Base-by-base conservation (phyloP, 805 yeast species). In the Candida arabinofermentans region DNA sequence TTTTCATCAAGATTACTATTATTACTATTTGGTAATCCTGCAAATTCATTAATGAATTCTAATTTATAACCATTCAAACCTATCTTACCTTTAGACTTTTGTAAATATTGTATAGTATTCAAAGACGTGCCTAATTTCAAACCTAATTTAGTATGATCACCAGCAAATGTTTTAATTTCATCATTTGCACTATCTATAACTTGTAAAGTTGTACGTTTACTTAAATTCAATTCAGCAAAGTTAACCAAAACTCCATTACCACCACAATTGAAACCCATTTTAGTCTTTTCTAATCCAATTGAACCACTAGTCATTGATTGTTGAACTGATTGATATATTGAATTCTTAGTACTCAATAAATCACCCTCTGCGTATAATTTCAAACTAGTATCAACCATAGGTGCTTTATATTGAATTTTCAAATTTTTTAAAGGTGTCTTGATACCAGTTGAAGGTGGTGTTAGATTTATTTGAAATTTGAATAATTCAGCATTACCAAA, bases 401-500 rank as follows among this genome's bases (percentile, higher is more conserved):
- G 86, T 42, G 61, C 69, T 44, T 65, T 70, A 55, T 65, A 67
- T 48, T 50, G 51, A 5, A 73, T 67, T 64, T 75, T 84, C 51
- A 71, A 69, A 14, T 21, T 21, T 13, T 33, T 29, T 2, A 18
- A 27, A 57, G 67, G 64, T 56, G 64, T 73, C 33, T 71, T 59
- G 38, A 78, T 16, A 7, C 32, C 32, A 4, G 17, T 12, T 13
- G 32, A 89, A 48, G 70, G 67, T 21, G 74, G 67, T 50, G 72
- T 70, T 44, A 69, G 62, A 44, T 45, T 57, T 48, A 77, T 71
- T 45, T 80, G 80, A 13, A 80, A 46, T 13, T 74, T 65, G 13
- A 84, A 51, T 6, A 65, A 65, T 56, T 83, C 90, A 13, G 85
- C 88, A n/a, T 82, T 83, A 4, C 86, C 88, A 49, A 82, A 72